Base-by-base conservation (phyloP, 371 early-diverging fungal species). In the Mortierella sp. region DNA sequence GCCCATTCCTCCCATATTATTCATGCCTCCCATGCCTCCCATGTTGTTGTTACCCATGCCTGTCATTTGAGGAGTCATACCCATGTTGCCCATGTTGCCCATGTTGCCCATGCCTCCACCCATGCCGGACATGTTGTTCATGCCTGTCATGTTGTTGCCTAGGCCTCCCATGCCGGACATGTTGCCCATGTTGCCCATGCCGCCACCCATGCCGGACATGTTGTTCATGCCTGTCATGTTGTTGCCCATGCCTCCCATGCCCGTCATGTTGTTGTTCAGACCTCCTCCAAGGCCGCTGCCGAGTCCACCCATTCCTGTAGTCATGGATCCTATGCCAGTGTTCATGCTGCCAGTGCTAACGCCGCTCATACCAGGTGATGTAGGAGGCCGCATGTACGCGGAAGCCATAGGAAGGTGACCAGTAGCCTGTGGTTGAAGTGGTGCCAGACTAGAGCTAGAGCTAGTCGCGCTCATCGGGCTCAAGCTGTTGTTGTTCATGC, bases 361-460 rank as follows among this genome's bases (percentile, higher is more conserved):
- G 54, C 45, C 54, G 40, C 54, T 49, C 16, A 67, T 45, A 12
- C 67, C 67, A 4, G 72, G 55, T 5, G 63, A 47, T 8, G 76
- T 68, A 6, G 76, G 76, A 2, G 76, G 69, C 6, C 76, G 69
- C 76, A 68, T 68, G 55, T 76, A 76, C 16, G 76, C 68, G 25
- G 76, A 76, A 2, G 76, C 60, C 76, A 76, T 76, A 16, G 76
- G 76, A 14, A 76, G 60, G 31, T 76, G 55, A 13, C 76, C 76
- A 16, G 76, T 76, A 1, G 69, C 29, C 52, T 76, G 76, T 2
- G 56, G 53, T 31, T 68, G 68, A n/a, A 76, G 51, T 2, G 76
- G 76, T 9, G 70, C 63, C 54, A 71, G 14, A 4, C 63, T 31
- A 19, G 56, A 46, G n/a, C 29, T 55, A 19, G 31, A 40, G 34